Evolutionary conservation across 805 yeast species (phyloP), one percentile per base, ranked within the genome.

Genomic region (Scheffersomyces coipomensis): DNA sequence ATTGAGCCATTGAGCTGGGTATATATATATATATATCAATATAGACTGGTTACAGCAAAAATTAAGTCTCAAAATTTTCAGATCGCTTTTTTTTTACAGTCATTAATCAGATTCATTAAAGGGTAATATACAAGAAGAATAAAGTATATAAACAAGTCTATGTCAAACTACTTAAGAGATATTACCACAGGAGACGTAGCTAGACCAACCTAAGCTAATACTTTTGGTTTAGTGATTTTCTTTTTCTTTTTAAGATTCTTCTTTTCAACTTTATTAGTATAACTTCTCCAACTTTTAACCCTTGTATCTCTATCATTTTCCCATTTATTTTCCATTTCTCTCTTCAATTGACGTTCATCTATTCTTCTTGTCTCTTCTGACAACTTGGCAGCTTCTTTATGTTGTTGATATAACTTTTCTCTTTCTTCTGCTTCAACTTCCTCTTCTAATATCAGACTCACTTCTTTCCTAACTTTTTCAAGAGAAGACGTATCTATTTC

Each of bases 211-310:
- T 22, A 45, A 16, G 69, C 79, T 38, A 78, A 52, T 1, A 75
- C 75, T 37, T 60, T 62, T 2, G 30, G 17, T 21, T 19, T 29
- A 16, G 3, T 19, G 12, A 27, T 26, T 49, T 44, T 44, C 52
- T 66, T 71, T 55, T 61, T 63, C 58, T 65, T 54, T 43, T 58
- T 75, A 50, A 61, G 67, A 53, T 69, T 73, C 57, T 75, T 76
- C 53, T 72, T 73, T 22, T 64, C 71, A 12, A 64, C 55, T 40
- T 70, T 69, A 25, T 63, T 58, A 11, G 66, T 55, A 52, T 73
- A 83, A 7, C 51, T 54, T 38, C 88, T 58, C 89, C 89, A 83
- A 50, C 68, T 78, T 6, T 59, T 55, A 5, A 83, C 86, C 26
- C 89, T 58, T 9, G 54, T 55, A 31, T 79, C 87, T 34, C 87